Conservation (phyloP, 495 filamentous ascomycete species). For the Tuber aestivum region DNA sequence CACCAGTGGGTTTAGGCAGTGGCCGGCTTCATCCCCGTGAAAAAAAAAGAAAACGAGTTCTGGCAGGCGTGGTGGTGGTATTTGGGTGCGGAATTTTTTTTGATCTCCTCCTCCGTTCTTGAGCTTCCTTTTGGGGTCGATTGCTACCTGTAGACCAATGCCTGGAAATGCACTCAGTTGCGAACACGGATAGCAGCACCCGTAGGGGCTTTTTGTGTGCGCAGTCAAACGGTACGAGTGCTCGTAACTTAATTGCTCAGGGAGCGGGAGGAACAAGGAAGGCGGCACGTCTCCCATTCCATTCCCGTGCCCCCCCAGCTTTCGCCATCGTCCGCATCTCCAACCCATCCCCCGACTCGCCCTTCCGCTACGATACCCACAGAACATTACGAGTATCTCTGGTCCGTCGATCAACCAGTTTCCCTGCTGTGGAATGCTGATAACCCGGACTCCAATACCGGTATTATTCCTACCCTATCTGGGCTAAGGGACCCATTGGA, state of each 20-base stretch:
- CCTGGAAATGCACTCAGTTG: background rate
- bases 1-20: background rate
- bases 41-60: background rate
- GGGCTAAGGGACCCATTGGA: background rate
- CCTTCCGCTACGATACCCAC: background rate
- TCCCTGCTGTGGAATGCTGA: no score
- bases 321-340: background rate
- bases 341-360: background rate
- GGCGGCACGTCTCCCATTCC: background rate
- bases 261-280: background rate
- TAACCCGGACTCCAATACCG: no score
- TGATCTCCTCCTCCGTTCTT: background rate
- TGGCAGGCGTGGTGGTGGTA: background rate
- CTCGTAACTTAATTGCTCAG: background rate
- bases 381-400: no score
- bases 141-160: background rate
- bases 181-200: background rate
- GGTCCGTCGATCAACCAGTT: no score
- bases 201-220: background rate
- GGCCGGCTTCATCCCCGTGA: slow-evolving; percentile 1
- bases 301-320: no score
- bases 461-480: no score
- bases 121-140: background rate
- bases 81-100: background rate
- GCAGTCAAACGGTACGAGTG: background rate